Evolutionary conservation across 345 rosid species (phyloP), one percentile per base, ranked within the genome.

Genomic region (Physaria fendleri): DNA sequence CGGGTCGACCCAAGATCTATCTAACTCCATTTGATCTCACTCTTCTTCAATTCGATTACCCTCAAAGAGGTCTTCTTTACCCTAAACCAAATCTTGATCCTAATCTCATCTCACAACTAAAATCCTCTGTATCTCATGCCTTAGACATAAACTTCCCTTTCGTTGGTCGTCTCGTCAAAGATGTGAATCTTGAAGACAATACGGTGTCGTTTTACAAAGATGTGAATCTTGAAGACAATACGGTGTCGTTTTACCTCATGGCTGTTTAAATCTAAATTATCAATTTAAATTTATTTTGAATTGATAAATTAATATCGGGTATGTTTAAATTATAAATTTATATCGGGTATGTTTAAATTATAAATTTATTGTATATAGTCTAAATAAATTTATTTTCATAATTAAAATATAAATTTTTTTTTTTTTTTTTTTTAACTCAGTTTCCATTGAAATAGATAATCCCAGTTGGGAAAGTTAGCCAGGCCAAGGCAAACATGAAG

Each of bases 21-120:
- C 54, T 45, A 0, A 59, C 44, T 33, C 44, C 54, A 44, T 59
- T 17, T 37, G 44, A 65, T 65, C 58, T 66, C 7, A 9, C 2
- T 17, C 27, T 39, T 47, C 65, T 66, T 0, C 8, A 6, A 3
- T 1, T 15, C 3, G 65, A 56, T 18, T 57, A 57, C 4, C 0
- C 34, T 14, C 64, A 66, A 46, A 66, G 71, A 57, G 71, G 64
- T 57, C 71, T 66, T 47, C 41, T 66, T 21, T 66, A 46, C 32
- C 50, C 24, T 17, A 66, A 57, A 38, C 71, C 71, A n/a, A 10
- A 64, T 33, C 53, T 20, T 14, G 25, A 32, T n/a, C n/a, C 61
- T 35, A 6, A 9, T 21, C 17, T 40, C 23, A 24, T 48, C 18
- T 24, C 56, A n/a, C 50, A 6, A 0, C 18, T 63, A 28, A 63